Base-by-base conservation (phyloP, 768 basidiomycete species). In the Podaxis sp. region DNA sequence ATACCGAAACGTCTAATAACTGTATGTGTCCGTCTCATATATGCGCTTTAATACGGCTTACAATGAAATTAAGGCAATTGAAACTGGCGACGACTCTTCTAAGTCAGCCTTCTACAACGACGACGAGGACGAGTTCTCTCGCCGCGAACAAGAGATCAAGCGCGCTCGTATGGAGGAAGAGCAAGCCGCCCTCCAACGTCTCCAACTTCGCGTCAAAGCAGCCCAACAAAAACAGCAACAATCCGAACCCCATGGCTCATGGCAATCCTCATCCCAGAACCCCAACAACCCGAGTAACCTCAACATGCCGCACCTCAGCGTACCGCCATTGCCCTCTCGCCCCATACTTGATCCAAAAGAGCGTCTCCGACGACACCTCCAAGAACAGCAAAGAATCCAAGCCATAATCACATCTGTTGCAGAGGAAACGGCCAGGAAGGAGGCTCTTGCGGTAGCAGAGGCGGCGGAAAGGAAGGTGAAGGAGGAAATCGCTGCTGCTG, bases 1-100 rank as follows among this genome's bases (percentile, higher is more conserved):
- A 96, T 97, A 84, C 91, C 94, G 15, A 91, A 93, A 71, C 82
- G 89, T 60, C 48, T 62, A 62, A 56, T 62, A 56, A 56, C 61
- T 66, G 78, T 78, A 51, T 41, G 68, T 22, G 37, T 22, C 12
- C 26, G 22, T 11, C 22, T 7, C 12, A 28, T 24, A 50, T 28
- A 50, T 50, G 49, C 49, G 0, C 24, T 50, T 13, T 28, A 2
- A 7, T 24, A 20, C 4, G 24, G 12, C 49, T 50, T 2, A 50
- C 49, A 24, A 28, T 26, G 8, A 24, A 28, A 24, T 13, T 10
- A 10, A 62, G 61, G 61, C 61, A 6, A 24, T 62, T 17, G 53
- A 62, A 26, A 2, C 28, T 20, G 26, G 11, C n/a, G n/a, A 55
- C 12, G 61, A 48, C 4, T 54, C 61, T n/a, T 13, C 54, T 2